Evolutionary conservation across 1,284 basidiomycete species (phyloP).

Genomic region (Microbotryomycetes sp.): DNA sequence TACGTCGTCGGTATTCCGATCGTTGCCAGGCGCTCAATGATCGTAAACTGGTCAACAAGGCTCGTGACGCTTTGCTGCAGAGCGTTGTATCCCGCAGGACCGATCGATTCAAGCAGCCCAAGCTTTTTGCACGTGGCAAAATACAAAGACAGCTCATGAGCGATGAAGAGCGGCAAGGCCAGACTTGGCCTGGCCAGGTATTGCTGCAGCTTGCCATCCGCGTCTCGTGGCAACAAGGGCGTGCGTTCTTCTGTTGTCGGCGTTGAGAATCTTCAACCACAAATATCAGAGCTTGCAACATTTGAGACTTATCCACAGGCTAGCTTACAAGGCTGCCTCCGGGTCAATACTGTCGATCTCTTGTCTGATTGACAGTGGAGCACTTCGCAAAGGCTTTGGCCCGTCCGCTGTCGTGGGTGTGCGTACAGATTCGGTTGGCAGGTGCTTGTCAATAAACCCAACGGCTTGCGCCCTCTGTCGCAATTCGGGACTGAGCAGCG

Average conservation of each 20-base stretch:
- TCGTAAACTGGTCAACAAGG: slow-evolving; percentile 27
- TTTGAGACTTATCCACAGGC: no score
- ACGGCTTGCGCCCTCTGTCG: slow-evolving; percentile 1
- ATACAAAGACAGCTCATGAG: slow-evolving; percentile 36
- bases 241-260: no score
- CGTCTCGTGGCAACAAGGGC: background rate
- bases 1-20: slow-evolving; percentile 32
- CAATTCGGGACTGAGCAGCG: slow-evolving; percentile 6
- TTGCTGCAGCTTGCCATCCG: slow-evolving; percentile 29
- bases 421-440: background rate
- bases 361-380: background rate
- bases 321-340: no score
- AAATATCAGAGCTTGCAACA: no score
- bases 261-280: no score
- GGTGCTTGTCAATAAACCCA: no score
- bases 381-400: background rate
- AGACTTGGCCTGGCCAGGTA: slow-evolving; percentile 32
- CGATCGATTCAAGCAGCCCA: slow-evolving; percentile 32
- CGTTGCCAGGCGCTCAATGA: slow-evolving; percentile 8
- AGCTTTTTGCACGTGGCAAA: slow-evolving; percentile 28
- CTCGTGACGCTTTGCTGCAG: slow-evolving; percentile 12
- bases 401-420: background rate
- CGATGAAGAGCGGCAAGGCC: slow-evolving; percentile 35
- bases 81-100: slow-evolving; percentile 34
- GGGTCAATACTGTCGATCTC: no score